Base-by-base conservation (phyloP, 2,329 filamentous ascomycete species). In the Paecilomyces niveus region DNA sequence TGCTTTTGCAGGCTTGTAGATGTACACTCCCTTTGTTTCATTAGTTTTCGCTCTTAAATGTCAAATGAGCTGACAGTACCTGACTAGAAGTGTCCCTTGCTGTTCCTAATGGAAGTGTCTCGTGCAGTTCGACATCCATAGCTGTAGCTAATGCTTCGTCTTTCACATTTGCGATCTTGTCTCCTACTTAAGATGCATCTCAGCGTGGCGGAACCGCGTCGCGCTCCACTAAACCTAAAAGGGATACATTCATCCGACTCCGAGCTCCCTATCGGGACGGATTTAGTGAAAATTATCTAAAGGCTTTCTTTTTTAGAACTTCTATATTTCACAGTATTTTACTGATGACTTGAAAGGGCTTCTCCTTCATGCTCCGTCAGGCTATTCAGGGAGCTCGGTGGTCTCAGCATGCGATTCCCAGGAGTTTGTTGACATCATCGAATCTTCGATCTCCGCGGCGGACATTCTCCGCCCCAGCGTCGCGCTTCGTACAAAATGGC, bases 1-100 rank as follows among this genome's bases (percentile, higher is more conserved):
- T 70, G 58, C 77, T 73, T 70, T 68, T 52, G 79, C 72, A 59
- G 85, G 81, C 59, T 81, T 78, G 70, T 87, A 88, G 62, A 88
- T 74, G 69, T 85, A 88, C 58, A 84, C 83, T 53, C 81, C 80
- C 85, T 88, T 67, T 54, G 51, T 59, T 49, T 56, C 52, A 53
- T 71, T 62, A 70, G 64, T 58, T 45, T 58, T 22, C 9, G 32
- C 56, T 56, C 54, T 58, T 5, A 13, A 56, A 24, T 33, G 35
- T 39, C 21, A 22, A 13, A 7, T 45, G 39, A 18, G n/a, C 9
- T 45, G n/a, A 45, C 39, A 9, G 39, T 45, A 45, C 39, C 39
- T 45, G 39, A 45, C 39, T 45, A 18, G 39, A 45, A 45, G 2
- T 45, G 6, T 45, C 39, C 7, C 39, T 45, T 18, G 39, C 3